Evolutionary conservation across 2,329 filamentous ascomycete genomes (phyloP), one percentile per base, ranked within the genome.

Genomic region (Juglanconis oblonga): DNA sequence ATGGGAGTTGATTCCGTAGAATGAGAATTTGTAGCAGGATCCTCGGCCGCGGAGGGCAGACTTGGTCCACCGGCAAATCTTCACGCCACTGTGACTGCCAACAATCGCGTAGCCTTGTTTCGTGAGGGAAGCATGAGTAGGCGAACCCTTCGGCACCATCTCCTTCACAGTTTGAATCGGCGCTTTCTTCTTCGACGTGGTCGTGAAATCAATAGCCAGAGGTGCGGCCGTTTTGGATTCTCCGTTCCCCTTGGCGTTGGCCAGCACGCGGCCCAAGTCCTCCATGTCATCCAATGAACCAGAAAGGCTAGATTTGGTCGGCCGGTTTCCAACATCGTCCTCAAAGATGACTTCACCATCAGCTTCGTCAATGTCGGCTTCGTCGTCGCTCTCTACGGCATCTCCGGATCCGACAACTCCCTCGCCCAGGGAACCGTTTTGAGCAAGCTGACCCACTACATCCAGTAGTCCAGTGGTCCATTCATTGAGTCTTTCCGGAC

Each of bases 51-150:
- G 90, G 1, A 98, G 86, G 9, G 94, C 94, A 1, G 93, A 97
- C 76, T 99, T 99, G 9, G 95, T 98, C 94, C 94, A 99, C 36
- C 95, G 91, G 72, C 94, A 99, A 68, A 97, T 97, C 76, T 98
- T 98, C 66, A 98, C 94, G 35, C 94, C 94, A 0, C 92, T 96
- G 76, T 98, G 95, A 0, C 91, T 94, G 56, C 95, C 95, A 42
- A 99, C 90, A 61, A 98, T 97, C 1, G 90, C 88, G 73, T 98
- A 98, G 32, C 94, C 94, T 79, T 99, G 94, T 73, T 98, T 99
- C 1, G 94, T 98, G 48, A 98, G 84, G 17, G 94, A 85, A 11
- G 87, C 82, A 70, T 96, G 92, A 0, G 95, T 98, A 0, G 95
- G 94, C 1, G 94, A 97, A 62, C 87, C 87, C 64, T 88, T 90